phyloP scores from a whole-genome alignment of 805 yeast genomes.

The Maudiozyma turicensis region DNA sequence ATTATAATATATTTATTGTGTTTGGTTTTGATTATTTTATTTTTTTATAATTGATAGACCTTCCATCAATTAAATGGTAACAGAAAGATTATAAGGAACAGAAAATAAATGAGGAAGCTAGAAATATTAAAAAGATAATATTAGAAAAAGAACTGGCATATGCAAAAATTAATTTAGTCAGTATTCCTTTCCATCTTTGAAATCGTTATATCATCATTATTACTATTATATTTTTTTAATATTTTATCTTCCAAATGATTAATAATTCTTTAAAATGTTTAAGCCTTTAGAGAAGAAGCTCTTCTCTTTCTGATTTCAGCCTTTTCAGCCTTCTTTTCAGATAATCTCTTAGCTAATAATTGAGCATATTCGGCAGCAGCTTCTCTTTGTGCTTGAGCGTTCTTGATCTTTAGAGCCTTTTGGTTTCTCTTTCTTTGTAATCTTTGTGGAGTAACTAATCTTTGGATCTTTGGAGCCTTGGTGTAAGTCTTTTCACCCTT shows the following conservation, averaged over 20 bases:
- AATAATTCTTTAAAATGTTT: constrained; percentile 18
- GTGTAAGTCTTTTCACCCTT: constrained; percentile 93
- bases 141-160: neutral
- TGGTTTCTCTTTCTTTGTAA: constrained; percentile 98
- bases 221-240: neutral
- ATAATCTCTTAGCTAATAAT: constrained; percentile 93
- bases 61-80: neutral
- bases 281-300: constrained; percentile 96
- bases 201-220: too few species aligned
- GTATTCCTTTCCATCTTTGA: too few species aligned
- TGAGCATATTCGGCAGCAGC: constrained; percentile 99
- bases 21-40: neutral
- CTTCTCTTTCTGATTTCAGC: constrained; percentile 99
- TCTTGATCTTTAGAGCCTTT: constrained; percentile 84
- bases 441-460: constrained; percentile 97
- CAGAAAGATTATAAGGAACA: too few species aligned
- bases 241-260: neutral
- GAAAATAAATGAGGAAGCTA: neutral
- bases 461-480: constrained; percentile 98
- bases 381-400: constrained; percentile 98
- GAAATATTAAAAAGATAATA: neutral
- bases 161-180: neutral
- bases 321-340: constrained; percentile 96
- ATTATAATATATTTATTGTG: neutral
- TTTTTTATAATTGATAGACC: neutral